phyloP scores from a whole-genome alignment of 2,329 filamentous ascomycete genomes.

The Calonectria fujianensis region DNA sequence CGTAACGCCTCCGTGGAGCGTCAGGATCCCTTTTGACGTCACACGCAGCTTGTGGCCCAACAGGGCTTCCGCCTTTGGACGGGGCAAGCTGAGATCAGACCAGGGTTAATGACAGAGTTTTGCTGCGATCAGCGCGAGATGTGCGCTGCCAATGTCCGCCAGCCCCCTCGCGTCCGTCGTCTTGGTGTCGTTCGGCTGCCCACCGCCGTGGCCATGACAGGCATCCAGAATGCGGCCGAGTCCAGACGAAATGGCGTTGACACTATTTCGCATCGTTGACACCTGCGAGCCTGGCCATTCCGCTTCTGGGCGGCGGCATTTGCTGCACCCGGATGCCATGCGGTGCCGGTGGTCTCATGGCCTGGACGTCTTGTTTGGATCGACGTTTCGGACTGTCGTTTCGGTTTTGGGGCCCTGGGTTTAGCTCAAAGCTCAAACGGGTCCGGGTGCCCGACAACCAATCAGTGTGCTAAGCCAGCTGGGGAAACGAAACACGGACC shows the following conservation, averaged over 20 bases:
- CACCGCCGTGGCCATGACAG: background rate
- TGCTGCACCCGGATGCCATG: conserved; percentile 12
- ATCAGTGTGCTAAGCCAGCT: conserved; percentile 4
- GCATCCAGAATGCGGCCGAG: background rate
- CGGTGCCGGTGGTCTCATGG: conserved; percentile 21
- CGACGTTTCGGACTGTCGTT: conserved; percentile 41
- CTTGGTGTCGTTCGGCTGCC: background rate
- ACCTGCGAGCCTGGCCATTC: background rate
- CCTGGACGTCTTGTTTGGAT: conserved; percentile 33
- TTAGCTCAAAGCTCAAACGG: conserved; percentile 36
- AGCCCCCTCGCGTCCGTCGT: background rate
- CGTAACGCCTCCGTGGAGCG: conserved; percentile 23
- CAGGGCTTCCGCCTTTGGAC: conserved; percentile 16
- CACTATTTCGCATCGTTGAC: background rate
- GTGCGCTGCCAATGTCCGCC: conserved; percentile 31
- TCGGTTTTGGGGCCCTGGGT: conserved; percentile 36
- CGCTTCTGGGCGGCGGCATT: background rate
- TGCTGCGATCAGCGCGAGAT: conserved; percentile 32
- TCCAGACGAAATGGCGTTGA: background rate
- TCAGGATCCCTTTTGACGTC: conserved; percentile 41
- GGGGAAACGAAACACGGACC: conserved; percentile 42
- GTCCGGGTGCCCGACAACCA: conserved; percentile 19
- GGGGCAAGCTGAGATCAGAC: conserved; percentile 27
- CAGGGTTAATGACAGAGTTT: background rate
- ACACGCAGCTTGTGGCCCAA: conserved; percentile 38